Percentiles rank a stretch among this genome's conserved stretches.
These are phyloP conservation scores for Stentor coeruleus DNA, from an alignment of 73 alveolate species.

Conservation along the genomic window DNA sequence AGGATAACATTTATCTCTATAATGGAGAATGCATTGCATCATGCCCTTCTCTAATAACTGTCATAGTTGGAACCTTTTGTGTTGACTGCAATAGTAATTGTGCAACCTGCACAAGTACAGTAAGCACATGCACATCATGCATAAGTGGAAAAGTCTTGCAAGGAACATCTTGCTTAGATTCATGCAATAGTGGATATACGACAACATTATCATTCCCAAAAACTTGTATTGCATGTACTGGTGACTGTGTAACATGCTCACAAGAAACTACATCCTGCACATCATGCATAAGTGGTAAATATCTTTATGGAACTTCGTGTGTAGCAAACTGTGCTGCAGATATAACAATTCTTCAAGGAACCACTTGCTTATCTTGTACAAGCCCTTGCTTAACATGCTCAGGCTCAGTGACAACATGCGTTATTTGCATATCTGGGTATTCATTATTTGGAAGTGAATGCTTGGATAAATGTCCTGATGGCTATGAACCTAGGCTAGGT, in stretches of 20 bases:
- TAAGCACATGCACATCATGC: constrained; percentile 12
- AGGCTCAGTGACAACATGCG: neutral
- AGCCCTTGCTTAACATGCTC: constrained; percentile 9
- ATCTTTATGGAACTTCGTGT: neutral
- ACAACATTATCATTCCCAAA: neutral
- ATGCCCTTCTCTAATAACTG: neutral
- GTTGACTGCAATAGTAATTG: constrained; percentile 11
- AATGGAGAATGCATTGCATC: neutral
- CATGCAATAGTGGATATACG: neutral
- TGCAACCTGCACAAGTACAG: constrained; percentile 29
- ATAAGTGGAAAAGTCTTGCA: constrained; percentile 18
- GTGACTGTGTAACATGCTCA: neutral
- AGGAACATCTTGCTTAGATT: constrained; percentile 8
- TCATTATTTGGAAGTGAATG: neutral
- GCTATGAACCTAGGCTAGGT: neutral
- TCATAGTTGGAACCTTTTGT: neutral
- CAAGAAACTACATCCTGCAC: neutral
- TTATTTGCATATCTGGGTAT: neutral
- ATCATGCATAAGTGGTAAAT: neutral
- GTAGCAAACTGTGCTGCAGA: neutral
- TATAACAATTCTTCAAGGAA: neutral
- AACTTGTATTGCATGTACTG: constrained; percentile 4
- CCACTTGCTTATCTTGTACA: constrained; percentile 2
- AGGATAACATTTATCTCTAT: neutral
- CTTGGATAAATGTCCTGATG: neutral